Base-by-base conservation (phyloP, 805 yeast genomes). In the Zygosaccharomyces lentus region DNA sequence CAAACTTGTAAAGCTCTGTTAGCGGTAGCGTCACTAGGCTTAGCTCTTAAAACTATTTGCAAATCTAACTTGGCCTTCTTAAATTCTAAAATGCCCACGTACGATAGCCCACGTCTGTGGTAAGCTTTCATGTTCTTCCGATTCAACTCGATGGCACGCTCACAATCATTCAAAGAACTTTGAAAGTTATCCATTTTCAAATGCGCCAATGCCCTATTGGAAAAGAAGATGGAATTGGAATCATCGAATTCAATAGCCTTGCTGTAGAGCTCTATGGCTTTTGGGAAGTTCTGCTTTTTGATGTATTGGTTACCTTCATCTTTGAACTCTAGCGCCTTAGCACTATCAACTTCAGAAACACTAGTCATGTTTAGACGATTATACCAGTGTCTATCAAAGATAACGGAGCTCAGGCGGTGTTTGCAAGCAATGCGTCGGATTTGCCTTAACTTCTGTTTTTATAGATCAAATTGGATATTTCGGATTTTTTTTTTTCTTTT, bases 141-240 rank as follows among this genome's bases (percentile, higher is more conserved):
- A 60, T 91, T 88, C 8, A 82, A 58, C 39, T 73, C 76, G 36
- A 93, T 73, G 1, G 97, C 87, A 36, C 69, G 67, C 27, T 81
- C 77, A 55, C 95, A 82, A 63, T 90, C 96, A n/a, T 65, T 70
- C 2, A 90, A 76, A 0, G 96, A 95, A 44, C 79, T 72, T 3
- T 96, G 98, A 63, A 84, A 90, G 57, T 82, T 83, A 63, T 91
- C 99, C 46, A 82, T 65, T 58, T 88, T 87, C 59, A 91, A 80
- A 55, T 89, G 83, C 1, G 88, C 96, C 62, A 88, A 89, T 0
- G 98, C 96, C 52, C 96, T 74, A 66, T 91, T 91, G 8, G 96
- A 82, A 61, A 73, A 87, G 51, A 83, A 80, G 26, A 82, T 74
- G 2, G 86, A 78, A 42, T 82, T 81, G 4, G 68, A 54, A 9